Evolutionary conservation across 2,329 filamentous ascomycete species (phyloP), one percentile per base, ranked within the genome.

Genomic region (Cladobotryum protrusum): DNA sequence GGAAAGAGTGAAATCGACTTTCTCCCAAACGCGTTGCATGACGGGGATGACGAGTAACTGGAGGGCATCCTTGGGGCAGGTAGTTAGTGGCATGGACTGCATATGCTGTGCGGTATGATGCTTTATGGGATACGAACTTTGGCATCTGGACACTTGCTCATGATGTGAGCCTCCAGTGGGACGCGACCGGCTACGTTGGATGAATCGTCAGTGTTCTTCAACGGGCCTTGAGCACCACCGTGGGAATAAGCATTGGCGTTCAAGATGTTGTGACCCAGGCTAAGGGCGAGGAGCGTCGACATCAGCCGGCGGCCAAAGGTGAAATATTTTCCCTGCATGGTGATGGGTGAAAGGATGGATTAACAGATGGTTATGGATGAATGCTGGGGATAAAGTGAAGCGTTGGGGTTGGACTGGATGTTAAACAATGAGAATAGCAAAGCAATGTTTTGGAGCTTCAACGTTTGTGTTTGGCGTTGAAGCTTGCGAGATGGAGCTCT

Each of bases 101-200:
- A n/a, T 19, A 34, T 37, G 12, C 35, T 29, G n/a, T n/a, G 33
- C 17, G 43, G 34, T 35, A 8, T n/a, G 12, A 45, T 45, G 13
- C 9, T 8, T 7, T 4, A 1, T 29, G n/a, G 20, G 9, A 8
- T 15, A 43, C 70, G 11, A 62, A 80, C 78, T 66, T 77, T 79
- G 2, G 93, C 90, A 68, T 99, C 93, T 0, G 92, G 91, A 62
- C 93, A 99, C 76, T 97, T 96, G 71, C 84, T 88, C 85, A 97
- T 99, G 60, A 97, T 93, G 67, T 97, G 92, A 49, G 89, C 88
- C 67, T 99, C 93, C 2, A 99, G 71, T 4, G 89, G 87, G 4
- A 97, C 86, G 51, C 75, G 69, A 24, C 49, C 52, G 41, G 51
- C 50, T 29, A 50, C 53, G 43, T 29, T 29, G 24, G 7, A 29